These are phyloP conservation scores for Phallus indusiatus DNA, from an alignment of 768 basidiomycete genomes.

Conservation along the genomic window DNA sequence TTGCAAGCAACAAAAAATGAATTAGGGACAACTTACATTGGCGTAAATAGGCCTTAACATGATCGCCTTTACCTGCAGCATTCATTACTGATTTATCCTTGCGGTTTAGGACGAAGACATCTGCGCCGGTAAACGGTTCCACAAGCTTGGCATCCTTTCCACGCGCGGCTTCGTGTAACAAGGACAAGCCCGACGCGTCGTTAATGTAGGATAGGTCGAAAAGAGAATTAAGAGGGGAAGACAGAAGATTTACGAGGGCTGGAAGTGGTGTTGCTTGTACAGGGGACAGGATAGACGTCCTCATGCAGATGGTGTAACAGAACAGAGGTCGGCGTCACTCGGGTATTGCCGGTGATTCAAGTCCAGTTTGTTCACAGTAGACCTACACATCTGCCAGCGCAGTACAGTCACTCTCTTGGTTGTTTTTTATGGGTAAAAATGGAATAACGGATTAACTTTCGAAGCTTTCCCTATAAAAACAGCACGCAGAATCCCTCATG, in stretches of 20 bases:
- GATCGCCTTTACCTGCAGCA: slow-evolving; percentile 67
- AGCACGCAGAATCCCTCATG: no score
- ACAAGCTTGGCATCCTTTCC: slow-evolving; percentile 73
- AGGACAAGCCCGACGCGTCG: slow-evolving; percentile 60
- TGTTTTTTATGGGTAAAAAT: no score
- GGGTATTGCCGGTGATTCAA: no score
- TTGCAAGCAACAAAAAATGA: not conserved
- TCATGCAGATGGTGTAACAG: no score
- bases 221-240: slow-evolving; percentile 56
- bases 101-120: slow-evolving; percentile 78
- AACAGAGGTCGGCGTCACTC: no score
- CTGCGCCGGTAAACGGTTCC: slow-evolving; percentile 78
- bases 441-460: no score
- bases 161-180: slow-evolving; percentile 82
- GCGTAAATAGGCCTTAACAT: slow-evolving; percentile 69
- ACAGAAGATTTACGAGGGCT: slow-evolving; percentile 47
- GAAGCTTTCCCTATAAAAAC: no score
- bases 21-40: slow-evolving; percentile 70
- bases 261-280: slow-evolving; percentile 22
- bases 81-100: slow-evolving; percentile 61
- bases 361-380: no score
- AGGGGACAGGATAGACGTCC: no score
- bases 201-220: slow-evolving; percentile 78
- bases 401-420: no score
- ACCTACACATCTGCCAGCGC: no score